phyloP scores from a whole-genome alignment of 495 filamentous ascomycete species.

The Lasiosphaeria ovina region DNA sequence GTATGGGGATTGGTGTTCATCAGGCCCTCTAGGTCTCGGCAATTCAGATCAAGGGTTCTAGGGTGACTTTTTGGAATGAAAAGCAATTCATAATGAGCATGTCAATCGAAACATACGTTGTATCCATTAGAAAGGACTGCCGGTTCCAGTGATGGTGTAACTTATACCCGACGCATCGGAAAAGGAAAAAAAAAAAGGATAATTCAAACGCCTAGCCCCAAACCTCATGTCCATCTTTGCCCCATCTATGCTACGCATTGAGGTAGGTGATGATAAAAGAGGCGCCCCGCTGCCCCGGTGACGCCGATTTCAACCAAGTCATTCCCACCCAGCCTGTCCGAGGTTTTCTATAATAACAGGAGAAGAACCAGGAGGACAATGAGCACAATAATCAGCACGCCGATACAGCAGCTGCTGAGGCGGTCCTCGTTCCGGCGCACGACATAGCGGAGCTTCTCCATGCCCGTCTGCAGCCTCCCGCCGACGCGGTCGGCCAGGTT shows the following conservation, averaged over 20 bases:
- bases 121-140: too few species aligned
- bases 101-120: too few species aligned
- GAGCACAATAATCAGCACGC: constrained; percentile 76
- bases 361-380: constrained; percentile 77
- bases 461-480: constrained; percentile 77
- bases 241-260: too few species aligned
- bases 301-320: neutral
- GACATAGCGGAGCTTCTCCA: constrained; percentile 80
- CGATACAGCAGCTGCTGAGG: constrained; percentile 91
- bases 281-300: neutral
- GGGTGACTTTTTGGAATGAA: too few species aligned
- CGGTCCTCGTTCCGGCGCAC: constrained; percentile 90
- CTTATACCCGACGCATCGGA: neutral
- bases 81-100: too few species aligned
- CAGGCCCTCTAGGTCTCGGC: too few species aligned
- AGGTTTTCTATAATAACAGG: constrained; percentile 45
- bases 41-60: too few species aligned
- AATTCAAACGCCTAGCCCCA: too few species aligned
- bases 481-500: constrained; percentile 80
- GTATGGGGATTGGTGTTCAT: neutral
- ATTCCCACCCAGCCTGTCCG: neutral
- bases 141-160: too few species aligned
- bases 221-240: too few species aligned
- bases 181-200: neutral
- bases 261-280: neutral